Percentiles rank a stretch among this genome's conserved stretches.
These are phyloP conservation scores for Penicillium thymicola DNA, from an alignment of 2,329 filamentous ascomycete species.

Conservation along the genomic window DNA sequence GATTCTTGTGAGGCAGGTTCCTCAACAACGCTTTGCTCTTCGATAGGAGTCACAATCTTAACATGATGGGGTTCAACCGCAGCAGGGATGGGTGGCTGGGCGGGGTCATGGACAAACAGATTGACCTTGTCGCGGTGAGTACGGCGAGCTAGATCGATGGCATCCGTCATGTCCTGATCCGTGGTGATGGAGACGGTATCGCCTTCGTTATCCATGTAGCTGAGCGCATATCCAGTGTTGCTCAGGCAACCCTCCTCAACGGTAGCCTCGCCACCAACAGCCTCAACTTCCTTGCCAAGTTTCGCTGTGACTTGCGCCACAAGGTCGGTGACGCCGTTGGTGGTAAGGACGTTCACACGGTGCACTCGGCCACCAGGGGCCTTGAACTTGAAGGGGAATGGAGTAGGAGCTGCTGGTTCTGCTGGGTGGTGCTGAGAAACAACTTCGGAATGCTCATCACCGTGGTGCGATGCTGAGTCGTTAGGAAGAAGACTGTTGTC, in stretches of 20 bases:
- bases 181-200: constrained; percentile 97
- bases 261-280: constrained; percentile 74
- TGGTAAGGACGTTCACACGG: constrained; percentile 77
- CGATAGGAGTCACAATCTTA: constrained; percentile 51
- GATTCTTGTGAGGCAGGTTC: constrained; percentile 52
- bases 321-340: constrained; percentile 76
- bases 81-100: constrained; percentile 74
- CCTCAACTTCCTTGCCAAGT: constrained; percentile 76
- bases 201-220: constrained; percentile 94
- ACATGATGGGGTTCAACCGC: constrained; percentile 59
- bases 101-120: constrained; percentile 90
- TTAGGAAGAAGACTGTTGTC: constrained; percentile 80
- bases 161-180: constrained; percentile 87
- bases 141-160: constrained; percentile 77
- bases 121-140: constrained; percentile 87
- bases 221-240: constrained; percentile 79
- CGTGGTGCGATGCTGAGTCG: constrained; percentile 91
- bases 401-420: constrained; percentile 60
- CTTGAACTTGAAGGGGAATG: constrained; percentile 99
- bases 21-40: constrained; percentile 43
- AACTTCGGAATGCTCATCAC: constrained; percentile 71
- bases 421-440: constrained; percentile 59
- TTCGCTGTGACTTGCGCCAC: constrained; percentile 76
- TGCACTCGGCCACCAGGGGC: constrained; percentile 92
- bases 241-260: constrained; percentile 77